Base-by-base conservation (phyloP, 331 rosid species). In the Stylosanthes scabra region DNA sequence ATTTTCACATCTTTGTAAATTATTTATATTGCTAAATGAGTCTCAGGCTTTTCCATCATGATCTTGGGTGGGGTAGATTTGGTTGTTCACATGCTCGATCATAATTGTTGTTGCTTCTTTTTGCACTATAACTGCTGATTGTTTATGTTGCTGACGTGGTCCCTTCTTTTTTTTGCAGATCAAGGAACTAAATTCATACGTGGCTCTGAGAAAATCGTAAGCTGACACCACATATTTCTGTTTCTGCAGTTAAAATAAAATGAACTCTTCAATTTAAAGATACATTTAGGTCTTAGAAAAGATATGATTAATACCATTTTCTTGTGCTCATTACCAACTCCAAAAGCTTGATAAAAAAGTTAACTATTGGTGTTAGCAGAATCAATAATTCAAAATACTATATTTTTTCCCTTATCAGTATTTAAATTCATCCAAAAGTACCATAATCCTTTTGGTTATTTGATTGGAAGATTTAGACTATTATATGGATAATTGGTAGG, bases 191-290 rank as follows among this genome's bases (percentile, higher is more conserved):
- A 95, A 95, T 75, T 90, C 97, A 45, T 92, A 87, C 62, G 96
- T 95, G 68, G 96, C 95, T 60, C 81, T 95, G 89, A 87, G 99
- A 86, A 95, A 95, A 87, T 88, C 98, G 99, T 91, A 84, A 88
- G 93, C 80, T 76, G 67, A 55, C 63, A 41, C 27, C 42, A 27
- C 78, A 29, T 65, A 47, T 74, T 59, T 80, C 39, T 9, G 4
- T 70, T 72, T 74, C 63, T 44, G 62, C 16, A 56, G 46, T 60
- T 15, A 52, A 63, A 25, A 31, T 5, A 31, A 15, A 37, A 4
- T 46, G 10, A 9, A 46, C 7, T 45, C 63, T 55, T 71, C 34
- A 41, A 27, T 15, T 10, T 27, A 16, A 20, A 25, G 45, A 61
- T 63, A 31, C 37, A 5, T 20, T 20, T 41, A 57, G 73, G 59